Conservation (phyloP, 129 eudicot species). For the Sambucus nigra region DNA sequence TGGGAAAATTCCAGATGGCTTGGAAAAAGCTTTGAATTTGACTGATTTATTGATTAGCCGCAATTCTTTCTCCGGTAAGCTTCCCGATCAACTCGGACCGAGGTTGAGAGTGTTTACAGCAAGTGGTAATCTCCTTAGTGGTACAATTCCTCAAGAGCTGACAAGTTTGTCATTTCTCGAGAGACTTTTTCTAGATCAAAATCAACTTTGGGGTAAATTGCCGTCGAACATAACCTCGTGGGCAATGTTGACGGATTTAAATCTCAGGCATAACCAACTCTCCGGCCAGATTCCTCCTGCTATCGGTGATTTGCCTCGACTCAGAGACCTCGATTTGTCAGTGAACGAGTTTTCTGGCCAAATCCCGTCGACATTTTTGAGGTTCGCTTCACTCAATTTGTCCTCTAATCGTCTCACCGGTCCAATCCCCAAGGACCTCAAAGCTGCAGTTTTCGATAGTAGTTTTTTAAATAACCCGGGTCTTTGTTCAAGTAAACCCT, state of each 20-base stretch:
- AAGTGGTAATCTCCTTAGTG: conserved; percentile 23
- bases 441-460: conserved; percentile 18
- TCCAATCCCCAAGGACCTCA: conserved; percentile 20
- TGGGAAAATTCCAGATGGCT: conserved; percentile 51
- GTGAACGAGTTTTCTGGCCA: conserved; percentile 39
- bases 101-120: conserved; percentile 32
- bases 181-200: conserved; percentile 20
- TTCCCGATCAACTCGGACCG: conserved; percentile 41
- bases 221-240: conserved; percentile 26
- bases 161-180: conserved; percentile 15
- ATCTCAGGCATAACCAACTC: conserved; percentile 26
- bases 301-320: conserved; percentile 24
- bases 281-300: conserved; percentile 37
- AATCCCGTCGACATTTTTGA: conserved; percentile 42
- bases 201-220: conserved; percentile 28
- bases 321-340: conserved; percentile 28
- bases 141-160: conserved; percentile 28
- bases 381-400: conserved; percentile 22
- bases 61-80: conserved; percentile 51
- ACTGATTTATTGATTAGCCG: conserved; percentile 21
- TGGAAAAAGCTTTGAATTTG: conserved; percentile 42
- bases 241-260: conserved; percentile 17
- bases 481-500: conserved; percentile 18
- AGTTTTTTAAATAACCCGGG: conserved; percentile 31
- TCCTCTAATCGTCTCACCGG: conserved; percentile 34